Percentiles rank a stretch among this genome's conserved stretches.
phyloP scores from a whole-genome alignment of 1,284 basidiomycete species.

The Exobasidium rhododendri region DNA sequence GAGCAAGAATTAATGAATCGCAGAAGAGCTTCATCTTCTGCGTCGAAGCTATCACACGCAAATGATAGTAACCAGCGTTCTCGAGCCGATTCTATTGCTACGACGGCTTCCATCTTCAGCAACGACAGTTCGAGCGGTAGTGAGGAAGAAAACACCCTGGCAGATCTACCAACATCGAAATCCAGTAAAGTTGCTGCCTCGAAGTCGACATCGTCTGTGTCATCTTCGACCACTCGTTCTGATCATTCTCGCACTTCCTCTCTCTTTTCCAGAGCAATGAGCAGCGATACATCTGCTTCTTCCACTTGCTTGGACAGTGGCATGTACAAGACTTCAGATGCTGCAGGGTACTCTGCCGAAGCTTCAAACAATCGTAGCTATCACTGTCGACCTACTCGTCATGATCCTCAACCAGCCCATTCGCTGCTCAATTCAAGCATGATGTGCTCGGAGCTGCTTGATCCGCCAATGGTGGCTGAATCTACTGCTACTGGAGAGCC shows the following conservation, averaged over 20 bases:
- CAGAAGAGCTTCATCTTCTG: slow-evolving; percentile 18
- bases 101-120: slow-evolving; percentile 23
- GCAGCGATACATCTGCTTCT: slow-evolving; percentile 17
- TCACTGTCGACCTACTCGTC: neutral
- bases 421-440: slow-evolving; percentile 44
- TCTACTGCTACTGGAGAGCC: slow-evolving; percentile 13
- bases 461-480: slow-evolving; percentile 24
- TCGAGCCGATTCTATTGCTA: slow-evolving; percentile 32
- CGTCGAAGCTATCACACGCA: slow-evolving; percentile 3
- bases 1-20: slow-evolving; percentile 26
- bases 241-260: slow-evolving; percentile 23
- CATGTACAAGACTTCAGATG: slow-evolving; percentile 8
- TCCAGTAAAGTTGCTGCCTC: slow-evolving; percentile 15
- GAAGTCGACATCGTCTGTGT: slow-evolving; percentile 31
- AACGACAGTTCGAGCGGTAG: slow-evolving; percentile 10
- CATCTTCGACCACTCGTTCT: slow-evolving; percentile 26
- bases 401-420: slow-evolving; percentile 34
- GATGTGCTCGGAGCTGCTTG: slow-evolving; percentile 34
- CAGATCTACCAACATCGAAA: neutral
- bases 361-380: slow-evolving; percentile 1
- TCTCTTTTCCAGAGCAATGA: slow-evolving; percentile 29
- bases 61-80: slow-evolving; percentile 17
- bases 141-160: slow-evolving; percentile 2
- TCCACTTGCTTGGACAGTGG: neutral
- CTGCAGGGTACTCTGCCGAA: slow-evolving; percentile 2